Percentiles rank a stretch among this genome's conserved stretches.
These are phyloP conservation scores for Sapria himalayana DNA, from an alignment of 345 rosid genomes.

Conservation along the genomic window DNA sequence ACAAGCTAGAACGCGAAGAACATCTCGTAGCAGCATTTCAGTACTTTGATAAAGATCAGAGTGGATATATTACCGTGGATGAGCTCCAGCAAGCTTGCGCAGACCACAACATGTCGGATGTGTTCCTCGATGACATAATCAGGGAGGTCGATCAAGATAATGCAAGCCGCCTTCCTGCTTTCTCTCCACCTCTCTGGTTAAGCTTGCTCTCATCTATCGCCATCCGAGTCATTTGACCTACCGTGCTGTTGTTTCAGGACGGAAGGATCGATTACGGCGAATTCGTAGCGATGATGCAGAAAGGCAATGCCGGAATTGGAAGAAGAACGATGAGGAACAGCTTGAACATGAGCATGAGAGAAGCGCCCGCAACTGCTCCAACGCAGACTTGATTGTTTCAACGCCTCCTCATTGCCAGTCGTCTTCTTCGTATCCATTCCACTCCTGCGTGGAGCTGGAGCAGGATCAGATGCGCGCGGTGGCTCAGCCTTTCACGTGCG, in stretches of 20 bases:
- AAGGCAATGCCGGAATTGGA: conserved; percentile 85
- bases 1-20: conserved; percentile 89
- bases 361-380: no score
- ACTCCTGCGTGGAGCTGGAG: no score
- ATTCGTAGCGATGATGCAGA: conserved; percentile 99
- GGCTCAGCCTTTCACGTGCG: no score
- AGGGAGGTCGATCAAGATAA: conserved; percentile 93
- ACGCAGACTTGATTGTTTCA: no score
- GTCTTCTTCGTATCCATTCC: no score
- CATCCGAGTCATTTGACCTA: no score
- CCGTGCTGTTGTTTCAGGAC: conserved; percentile 50
- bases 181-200: neutral
- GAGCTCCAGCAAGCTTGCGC: conserved; percentile 90
- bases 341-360: conserved; percentile 86
- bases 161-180: conserved; percentile 23
- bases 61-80: conserved; percentile 87
- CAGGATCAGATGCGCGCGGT: no score
- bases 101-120: conserved; percentile 90
- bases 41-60: conserved; percentile 87
- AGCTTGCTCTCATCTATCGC: neutral
- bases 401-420: no score
- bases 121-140: conserved; percentile 71
- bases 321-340: conserved; percentile 96
- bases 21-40: conserved; percentile 91
- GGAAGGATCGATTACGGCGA: conserved; percentile 91